Base-by-base conservation (phyloP, 2,329 filamentous ascomycete species). In the Alternaria incomplexa region DNA sequence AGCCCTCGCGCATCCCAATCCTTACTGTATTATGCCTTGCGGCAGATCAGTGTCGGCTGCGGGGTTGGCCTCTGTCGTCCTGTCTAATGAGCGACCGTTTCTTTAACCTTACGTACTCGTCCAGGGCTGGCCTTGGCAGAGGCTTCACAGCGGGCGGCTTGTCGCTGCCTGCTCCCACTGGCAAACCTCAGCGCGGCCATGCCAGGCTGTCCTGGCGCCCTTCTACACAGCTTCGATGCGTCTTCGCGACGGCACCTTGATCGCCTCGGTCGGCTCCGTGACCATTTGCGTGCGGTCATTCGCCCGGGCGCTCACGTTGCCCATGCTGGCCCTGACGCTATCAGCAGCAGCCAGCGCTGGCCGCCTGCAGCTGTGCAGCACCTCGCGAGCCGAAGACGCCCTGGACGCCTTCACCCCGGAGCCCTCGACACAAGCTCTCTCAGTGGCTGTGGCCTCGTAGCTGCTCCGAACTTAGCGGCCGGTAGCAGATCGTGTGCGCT, bases 191-290 rank as follows among this genome's bases (percentile, higher is more conserved):
- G 72, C 73, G 66, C 66, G 63, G 69, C 60, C 54, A 55, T 64
- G 22, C 36, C 56, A 44, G 48, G 28, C 48, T 17, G 30, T 23
- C 48, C 6, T 52, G 20, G 22, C 45, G 43, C 45, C 70, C 66
- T 78, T 79, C 76, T 67, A 75, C 68, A 72, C 75, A 71, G 70
- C 65, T 79, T 79, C 77, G 71, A 66, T 77, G 76, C 77, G 76
- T 72, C 71, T 69, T 70, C 69, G 59, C 61, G 68, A 65, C 71
- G 66, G 69, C 67, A 58, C 65, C 58, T 58, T 61, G 64, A 70
- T 66, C 60, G 69, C 67, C 68, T 73, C 75, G 77, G 76, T 77
- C 76, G 75, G 76, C 73, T 77, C 76, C 76, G 75, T 65, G 52
- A 23, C 44, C 59, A 54, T 50, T 52, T 62, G 62, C 62, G 63